phyloP scores from a whole-genome alignment of 495 filamentous ascomycete species.

The Aspergillus avenaceus region DNA sequence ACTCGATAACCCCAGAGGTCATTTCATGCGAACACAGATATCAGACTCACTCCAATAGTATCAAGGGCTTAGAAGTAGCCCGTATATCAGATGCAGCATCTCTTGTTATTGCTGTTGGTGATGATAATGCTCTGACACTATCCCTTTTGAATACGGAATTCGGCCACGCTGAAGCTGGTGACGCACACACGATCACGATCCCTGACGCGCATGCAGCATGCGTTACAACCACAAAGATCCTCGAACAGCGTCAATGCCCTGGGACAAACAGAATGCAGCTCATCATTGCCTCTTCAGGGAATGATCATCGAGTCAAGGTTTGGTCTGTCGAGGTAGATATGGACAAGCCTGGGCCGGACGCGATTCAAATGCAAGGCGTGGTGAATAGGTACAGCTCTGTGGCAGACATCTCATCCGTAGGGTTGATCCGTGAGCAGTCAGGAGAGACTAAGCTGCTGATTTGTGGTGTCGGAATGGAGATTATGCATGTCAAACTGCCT shows the following conservation, averaged over 20 bases:
- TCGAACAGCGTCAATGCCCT: slow-evolving; percentile 19
- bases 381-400: slow-evolving; percentile 56
- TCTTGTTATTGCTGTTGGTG: slow-evolving; percentile 70
- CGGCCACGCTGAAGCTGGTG: slow-evolving; percentile 4
- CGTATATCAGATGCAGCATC: slow-evolving; percentile 25
- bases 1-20: slow-evolving; percentile 12
- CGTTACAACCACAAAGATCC: slow-evolving; percentile 59
- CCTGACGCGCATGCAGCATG: slow-evolving; percentile 76
- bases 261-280: slow-evolving; percentile 8
- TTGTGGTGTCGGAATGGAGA: slow-evolving; percentile 55
- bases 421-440: slow-evolving; percentile 21
- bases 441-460: slow-evolving; percentile 34
- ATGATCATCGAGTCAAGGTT: slow-evolving; percentile 76
- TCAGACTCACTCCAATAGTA: slow-evolving; percentile 68
- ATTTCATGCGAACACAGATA: slow-evolving; percentile 34
- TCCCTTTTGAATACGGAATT: slow-evolving; percentile 35
- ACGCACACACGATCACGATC: slow-evolving; percentile 51
- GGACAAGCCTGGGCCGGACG: slow-evolving; percentile 21
- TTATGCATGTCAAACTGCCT: slow-evolving; percentile 22
- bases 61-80: slow-evolving; percentile 54
- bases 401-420: slow-evolving; percentile 57
- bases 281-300: slow-evolving; percentile 61
- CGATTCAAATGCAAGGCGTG: slow-evolving; percentile 39
- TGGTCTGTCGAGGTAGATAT: slow-evolving; percentile 55
- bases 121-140: slow-evolving; percentile 73